Base-by-base conservation (phyloP, 2,329 filamentous ascomycete species). In the Mollisia scopiformis region DNA sequence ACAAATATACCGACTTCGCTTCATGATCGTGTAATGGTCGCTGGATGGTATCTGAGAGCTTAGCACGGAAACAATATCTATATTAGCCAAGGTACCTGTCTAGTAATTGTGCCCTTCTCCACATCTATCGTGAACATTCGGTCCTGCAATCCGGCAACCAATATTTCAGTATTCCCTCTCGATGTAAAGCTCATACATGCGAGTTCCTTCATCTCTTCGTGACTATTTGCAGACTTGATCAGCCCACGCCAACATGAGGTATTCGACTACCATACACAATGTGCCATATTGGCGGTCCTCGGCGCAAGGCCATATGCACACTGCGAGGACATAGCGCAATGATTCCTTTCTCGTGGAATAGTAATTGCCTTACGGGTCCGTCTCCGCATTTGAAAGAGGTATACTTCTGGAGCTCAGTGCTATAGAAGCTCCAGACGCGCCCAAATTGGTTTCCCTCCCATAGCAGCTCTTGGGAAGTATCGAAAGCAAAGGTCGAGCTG, bases 171-270 rank as follows among this genome's bases (percentile, higher is more conserved):
- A 27, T 90, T 91, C 8, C 90, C 90, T 72, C 93, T 93, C 28
- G 91, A 93, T 1, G 92, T 96, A 73, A 96, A 97, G 74, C 90
- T 94, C 93, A 98, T 98, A 76, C 95, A 98, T 69, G 88, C 87
- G 66, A 99, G 79, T 72, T 97, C 92, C 65, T 84, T 87, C 89
- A 98, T 96, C 58, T 90, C 89, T 28, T 87, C 80, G 71, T 87
- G 83, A 66, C 88, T 91, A 66, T 66, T 68, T 35, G 47, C 23
- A 37, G 10, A 49, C 52, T 47, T 13, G 14, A 62, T 69, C 61
- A 73, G 70, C 56, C 51, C 62, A 55, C 35, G 31, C 41, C n/a
- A 43, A 13, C 19, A 33, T 43, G 16, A 27, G 39, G 30, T 31
- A 14, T 58, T 66, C 21, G 65, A 57, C n/a, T n/a, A n/a, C 28